These are phyloP conservation scores for Alternaria viburni DNA, from an alignment of 2,329 filamentous ascomycete species.

Conservation along the genomic window DNA sequence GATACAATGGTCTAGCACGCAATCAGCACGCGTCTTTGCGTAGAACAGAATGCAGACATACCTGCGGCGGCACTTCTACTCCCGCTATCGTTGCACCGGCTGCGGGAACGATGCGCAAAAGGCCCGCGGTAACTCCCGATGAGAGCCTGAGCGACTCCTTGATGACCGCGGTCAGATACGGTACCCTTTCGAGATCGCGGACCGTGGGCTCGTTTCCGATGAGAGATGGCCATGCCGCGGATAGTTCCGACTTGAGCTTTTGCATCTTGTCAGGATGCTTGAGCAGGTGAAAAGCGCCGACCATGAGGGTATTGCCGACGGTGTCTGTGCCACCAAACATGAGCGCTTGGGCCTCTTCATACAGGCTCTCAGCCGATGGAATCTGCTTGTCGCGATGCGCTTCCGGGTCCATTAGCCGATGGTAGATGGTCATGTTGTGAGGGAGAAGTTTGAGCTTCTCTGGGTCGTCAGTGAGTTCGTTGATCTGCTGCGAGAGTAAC, in stretches of 20 bases:
- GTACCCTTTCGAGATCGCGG: slow-evolving; percentile 47
- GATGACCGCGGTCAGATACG: slow-evolving; percentile 45
- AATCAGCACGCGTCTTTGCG: background rate
- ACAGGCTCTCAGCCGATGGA: slow-evolving; percentile 44
- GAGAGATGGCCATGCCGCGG: slow-evolving; percentile 46
- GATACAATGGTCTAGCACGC: slow-evolving; percentile 29
- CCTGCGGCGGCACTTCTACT: slow-evolving; percentile 24
- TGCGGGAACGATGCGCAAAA: slow-evolving; percentile 31
- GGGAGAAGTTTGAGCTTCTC: slow-evolving; percentile 39
- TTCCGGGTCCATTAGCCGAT: slow-evolving; percentile 43
- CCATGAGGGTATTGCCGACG: slow-evolving; percentile 50
- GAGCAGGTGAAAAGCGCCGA: slow-evolving; percentile 52
- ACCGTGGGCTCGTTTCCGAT: slow-evolving; percentile 32
- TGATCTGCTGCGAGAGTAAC: slow-evolving; percentile 41
- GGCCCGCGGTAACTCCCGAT: slow-evolving; percentile 39
- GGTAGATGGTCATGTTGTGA: slow-evolving; percentile 49
- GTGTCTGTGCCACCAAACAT: slow-evolving; percentile 58
- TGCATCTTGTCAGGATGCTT: slow-evolving; percentile 39
- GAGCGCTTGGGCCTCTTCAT: slow-evolving; percentile 55
- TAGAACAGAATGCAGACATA: slow-evolving; percentile 10
- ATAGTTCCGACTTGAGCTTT: slow-evolving; percentile 50
- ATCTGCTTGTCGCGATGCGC: slow-evolving; percentile 41
- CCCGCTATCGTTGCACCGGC: slow-evolving; percentile 31
- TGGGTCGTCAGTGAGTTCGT: slow-evolving; percentile 38
- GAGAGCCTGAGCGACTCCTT: slow-evolving; percentile 50